These are phyloP conservation scores for Tolypocladium cylindrosporum DNA, from an alignment of 2,329 filamentous ascomycete genomes.

Conservation along the genomic window DNA sequence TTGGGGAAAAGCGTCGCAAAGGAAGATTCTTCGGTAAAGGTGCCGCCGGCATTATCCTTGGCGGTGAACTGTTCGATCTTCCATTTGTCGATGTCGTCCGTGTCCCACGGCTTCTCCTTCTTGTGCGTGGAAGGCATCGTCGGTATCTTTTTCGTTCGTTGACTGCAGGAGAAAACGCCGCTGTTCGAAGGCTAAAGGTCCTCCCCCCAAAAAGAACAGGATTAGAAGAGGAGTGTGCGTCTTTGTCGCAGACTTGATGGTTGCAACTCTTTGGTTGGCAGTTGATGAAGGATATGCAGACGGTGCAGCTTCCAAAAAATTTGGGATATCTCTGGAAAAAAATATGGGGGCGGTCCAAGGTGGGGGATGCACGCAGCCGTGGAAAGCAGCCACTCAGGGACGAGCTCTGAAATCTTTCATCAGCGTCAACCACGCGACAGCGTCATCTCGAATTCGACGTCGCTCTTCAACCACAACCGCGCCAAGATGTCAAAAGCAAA, in stretches of 20 bases:
- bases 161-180: background rate
- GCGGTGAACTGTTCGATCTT: slow-evolving; percentile 80
- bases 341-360: background rate
- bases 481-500: slow-evolving; percentile 42
- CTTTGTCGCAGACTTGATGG: background rate
- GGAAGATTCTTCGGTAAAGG: slow-evolving; percentile 86
- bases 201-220: background rate
- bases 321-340: background rate
- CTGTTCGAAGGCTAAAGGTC: background rate
- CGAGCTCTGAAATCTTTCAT: slow-evolving; percentile 5
- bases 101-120: slow-evolving; percentile 88
- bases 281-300: too few species aligned
- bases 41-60: slow-evolving; percentile 74
- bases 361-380: background rate
- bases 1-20: slow-evolving; percentile 87
- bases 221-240: background rate
- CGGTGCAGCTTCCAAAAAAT: slow-evolving; percentile 1
- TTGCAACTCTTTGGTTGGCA: background rate
- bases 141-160: background rate
- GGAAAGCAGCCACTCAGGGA: background rate
- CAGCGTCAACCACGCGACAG: slow-evolving; percentile 1
- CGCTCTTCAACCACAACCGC: slow-evolving; percentile 7
- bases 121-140: slow-evolving; percentile 82
- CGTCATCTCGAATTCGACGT: slow-evolving; percentile 1
- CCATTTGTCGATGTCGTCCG: slow-evolving; percentile 96